Conservation (phyloP, 441 rosid species). For the Jatropha podagrica region DNA sequence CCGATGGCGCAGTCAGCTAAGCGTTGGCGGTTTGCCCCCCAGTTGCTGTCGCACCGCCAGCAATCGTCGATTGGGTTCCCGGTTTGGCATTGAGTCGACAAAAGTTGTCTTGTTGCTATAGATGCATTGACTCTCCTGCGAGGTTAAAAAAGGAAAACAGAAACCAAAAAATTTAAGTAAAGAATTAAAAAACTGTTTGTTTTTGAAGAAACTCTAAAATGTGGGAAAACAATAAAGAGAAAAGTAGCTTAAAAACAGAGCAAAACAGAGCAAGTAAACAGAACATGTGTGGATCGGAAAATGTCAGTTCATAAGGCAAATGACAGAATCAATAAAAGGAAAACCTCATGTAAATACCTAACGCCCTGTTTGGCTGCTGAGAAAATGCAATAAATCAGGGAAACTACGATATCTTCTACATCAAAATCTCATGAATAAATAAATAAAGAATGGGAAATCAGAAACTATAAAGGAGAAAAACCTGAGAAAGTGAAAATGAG, state of each 20-base stretch:
- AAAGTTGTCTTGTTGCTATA: slow-evolving; percentile 52
- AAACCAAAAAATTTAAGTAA: not conserved
- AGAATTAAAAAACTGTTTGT: not conserved
- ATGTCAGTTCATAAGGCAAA: slow-evolving; percentile 6
- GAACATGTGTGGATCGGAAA: slow-evolving; percentile 9
- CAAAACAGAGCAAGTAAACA: slow-evolving; percentile 18
- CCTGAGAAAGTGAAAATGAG: slow-evolving; percentile 10
- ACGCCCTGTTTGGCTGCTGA: slow-evolving; percentile 8
- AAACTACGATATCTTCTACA: not conserved
- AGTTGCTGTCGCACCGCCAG: slow-evolving; percentile 77
- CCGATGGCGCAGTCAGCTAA: slow-evolving; percentile 86
- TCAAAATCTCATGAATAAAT: slow-evolving; percentile 6
- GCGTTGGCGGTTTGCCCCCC: slow-evolving; percentile 75
- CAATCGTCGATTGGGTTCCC: slow-evolving; percentile 98
- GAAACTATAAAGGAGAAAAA: not conserved
- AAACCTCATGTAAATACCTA: not conserved
- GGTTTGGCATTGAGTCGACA: slow-evolving; percentile 54
- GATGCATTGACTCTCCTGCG: slow-evolving; percentile 69
- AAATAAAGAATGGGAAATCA: not conserved
- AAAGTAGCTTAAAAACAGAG: not conserved
- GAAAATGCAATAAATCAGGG: not conserved
- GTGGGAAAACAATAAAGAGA: not conserved
- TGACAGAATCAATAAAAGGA: not conserved
- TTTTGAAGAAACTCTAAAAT: slow-evolving; percentile 9
- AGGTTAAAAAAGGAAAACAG: slow-evolving; percentile 1